These are phyloP conservation scores for Yarrowia keelungensis DNA, from an alignment of 805 yeast species.

Conservation along the genomic window DNA sequence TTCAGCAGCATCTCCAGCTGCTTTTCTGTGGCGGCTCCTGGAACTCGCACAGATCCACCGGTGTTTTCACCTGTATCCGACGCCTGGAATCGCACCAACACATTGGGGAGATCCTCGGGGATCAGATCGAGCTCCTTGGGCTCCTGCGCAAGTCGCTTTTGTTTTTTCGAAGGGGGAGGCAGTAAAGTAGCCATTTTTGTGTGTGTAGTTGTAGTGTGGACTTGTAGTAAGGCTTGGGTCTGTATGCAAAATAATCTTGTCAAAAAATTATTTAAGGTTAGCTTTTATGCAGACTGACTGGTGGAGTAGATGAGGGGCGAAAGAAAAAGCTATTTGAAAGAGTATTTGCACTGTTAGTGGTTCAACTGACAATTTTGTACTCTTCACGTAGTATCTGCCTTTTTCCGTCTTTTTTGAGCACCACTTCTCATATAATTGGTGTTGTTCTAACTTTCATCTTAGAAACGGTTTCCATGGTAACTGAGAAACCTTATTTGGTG, in stretches of 20 bases:
- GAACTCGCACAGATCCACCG: conserved; percentile 88
- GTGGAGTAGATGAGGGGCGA: background rate
- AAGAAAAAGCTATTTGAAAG: too few species aligned
- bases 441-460: too few species aligned
- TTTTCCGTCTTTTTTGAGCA: background rate
- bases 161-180: conserved; percentile 94
- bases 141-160: conserved; percentile 80
- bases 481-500: background rate
- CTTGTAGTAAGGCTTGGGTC: background rate
- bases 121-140: conserved; percentile 75
- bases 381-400: too few species aligned
- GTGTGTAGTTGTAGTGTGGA: background rate
- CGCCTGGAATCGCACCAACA: conserved; percentile 86
- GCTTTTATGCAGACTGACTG: background rate
- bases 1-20: conserved; percentile 90
- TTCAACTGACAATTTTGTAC: too few species aligned
- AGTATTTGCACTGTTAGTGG: too few species aligned
- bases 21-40: conserved; percentile 82
- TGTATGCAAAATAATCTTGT: conserved; percentile 4
- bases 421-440: too few species aligned
- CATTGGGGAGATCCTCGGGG: conserved; percentile 85
- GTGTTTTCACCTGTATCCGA: conserved; percentile 87
- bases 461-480: background rate
- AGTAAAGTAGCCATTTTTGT: conserved; percentile 81
- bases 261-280: conserved; percentile 17